Conservation (phyloP, 352 stramenopile genomes). For the Pythium chondricola region DNA sequence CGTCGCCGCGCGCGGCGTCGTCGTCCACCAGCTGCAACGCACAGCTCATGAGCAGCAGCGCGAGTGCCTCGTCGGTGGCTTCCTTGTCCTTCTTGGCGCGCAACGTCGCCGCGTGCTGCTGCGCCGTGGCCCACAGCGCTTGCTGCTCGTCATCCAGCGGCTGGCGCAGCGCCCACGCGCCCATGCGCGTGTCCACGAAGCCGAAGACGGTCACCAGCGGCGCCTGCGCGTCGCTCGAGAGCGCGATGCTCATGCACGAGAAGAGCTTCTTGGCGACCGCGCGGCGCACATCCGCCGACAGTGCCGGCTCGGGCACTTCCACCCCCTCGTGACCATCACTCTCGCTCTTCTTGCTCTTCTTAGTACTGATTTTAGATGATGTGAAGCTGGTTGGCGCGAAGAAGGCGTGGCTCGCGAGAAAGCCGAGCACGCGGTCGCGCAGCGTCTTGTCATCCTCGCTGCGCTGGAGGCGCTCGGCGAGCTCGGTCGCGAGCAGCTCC, state of each 20-base stretch:
- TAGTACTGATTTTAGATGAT: too few species aligned
- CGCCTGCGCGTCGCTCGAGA: conserved; percentile 32
- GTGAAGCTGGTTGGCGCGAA: conserved; percentile 33
- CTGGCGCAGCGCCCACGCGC: conserved; percentile 27
- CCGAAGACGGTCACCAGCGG: conserved; percentile 46
- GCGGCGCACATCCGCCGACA: conserved; percentile 39
- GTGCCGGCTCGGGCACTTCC: conserved; percentile 23
- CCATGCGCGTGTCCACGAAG: conserved; percentile 28
- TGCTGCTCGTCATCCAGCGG: conserved; percentile 29
- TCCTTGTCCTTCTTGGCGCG: conserved; percentile 28
- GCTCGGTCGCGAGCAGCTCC: conserved; percentile 46
- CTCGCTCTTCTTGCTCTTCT: conserved; percentile 21
- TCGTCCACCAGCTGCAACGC: conserved; percentile 67
- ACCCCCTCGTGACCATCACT: too few species aligned
- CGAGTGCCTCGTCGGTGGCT: conserved; percentile 50
- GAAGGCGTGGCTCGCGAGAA: conserved; percentile 70
- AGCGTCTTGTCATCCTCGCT: conserved; percentile 19
- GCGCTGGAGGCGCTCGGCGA: conserved; percentile 30
- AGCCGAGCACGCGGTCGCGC: conserved; percentile 41
- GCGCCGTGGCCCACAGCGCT: conserved; percentile 28
- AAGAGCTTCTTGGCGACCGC: conserved; percentile 62
- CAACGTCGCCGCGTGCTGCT: conserved; percentile 26
- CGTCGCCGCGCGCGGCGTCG: conserved; percentile 51
- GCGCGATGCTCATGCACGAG: conserved; percentile 49
- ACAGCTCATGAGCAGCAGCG: conserved; percentile 68